phyloP scores from a whole-genome alignment of 768 basidiomycete genomes.

The Podaxis sp. region DNA sequence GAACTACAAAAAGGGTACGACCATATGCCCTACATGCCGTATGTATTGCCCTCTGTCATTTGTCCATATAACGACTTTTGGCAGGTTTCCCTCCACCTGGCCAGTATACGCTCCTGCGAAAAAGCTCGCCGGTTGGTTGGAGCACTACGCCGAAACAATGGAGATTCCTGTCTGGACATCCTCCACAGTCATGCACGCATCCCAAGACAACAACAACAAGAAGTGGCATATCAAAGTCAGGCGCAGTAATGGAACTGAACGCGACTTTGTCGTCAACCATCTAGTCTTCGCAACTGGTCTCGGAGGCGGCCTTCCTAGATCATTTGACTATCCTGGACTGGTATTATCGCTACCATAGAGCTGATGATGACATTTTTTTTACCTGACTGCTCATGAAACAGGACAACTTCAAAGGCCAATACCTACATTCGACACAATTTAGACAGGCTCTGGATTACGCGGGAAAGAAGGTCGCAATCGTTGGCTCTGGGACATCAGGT shows the following conservation, averaged over 20 bases:
- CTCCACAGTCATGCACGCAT: slow-evolving; percentile 31
- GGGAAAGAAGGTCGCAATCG: slow-evolving; percentile 62
- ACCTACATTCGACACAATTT: slow-evolving; percentile 49
- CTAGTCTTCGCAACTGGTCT: slow-evolving; percentile 56
- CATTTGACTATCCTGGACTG: slow-evolving; percentile 27
- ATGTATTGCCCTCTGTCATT: slow-evolving; percentile 11
- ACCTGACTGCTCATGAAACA: slow-evolving; percentile 16
- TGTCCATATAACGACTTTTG: slow-evolving; percentile 2
- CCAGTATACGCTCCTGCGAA: slow-evolving; percentile 51
- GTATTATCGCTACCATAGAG: neutral
- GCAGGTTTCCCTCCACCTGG: slow-evolving; percentile 55
- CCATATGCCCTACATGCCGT: slow-evolving; percentile 7
- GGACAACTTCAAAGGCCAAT: slow-evolving; percentile 42
- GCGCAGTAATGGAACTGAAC: neutral
- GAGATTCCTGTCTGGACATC: slow-evolving; percentile 65
- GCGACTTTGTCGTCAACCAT: slow-evolving; percentile 43
- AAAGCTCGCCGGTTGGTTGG: slow-evolving; percentile 61
- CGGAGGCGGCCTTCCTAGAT: slow-evolving; percentile 37
- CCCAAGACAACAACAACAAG: slow-evolving; percentile 29
- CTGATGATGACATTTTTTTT: neutral
- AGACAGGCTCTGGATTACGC: slow-evolving; percentile 41
- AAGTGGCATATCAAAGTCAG: slow-evolving; percentile 42
- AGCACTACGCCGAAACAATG: slow-evolving; percentile 52
- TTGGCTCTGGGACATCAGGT: slow-evolving; percentile 59
- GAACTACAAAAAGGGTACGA: slow-evolving; percentile 29